phyloP scores from a whole-genome alignment of 345 rosid genomes.

The Acer negundo region DNA sequence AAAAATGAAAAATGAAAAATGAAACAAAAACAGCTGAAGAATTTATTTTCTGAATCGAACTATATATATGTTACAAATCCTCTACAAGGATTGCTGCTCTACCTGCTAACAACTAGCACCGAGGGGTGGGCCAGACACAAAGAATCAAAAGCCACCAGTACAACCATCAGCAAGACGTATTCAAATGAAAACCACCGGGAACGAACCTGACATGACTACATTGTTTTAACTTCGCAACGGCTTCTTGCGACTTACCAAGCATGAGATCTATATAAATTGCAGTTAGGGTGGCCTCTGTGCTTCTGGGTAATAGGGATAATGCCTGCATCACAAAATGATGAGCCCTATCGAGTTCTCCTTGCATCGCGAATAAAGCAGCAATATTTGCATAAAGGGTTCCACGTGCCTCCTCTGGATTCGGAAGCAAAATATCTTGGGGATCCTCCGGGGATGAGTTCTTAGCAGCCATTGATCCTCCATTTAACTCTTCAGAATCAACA shows the following conservation, averaged over 20 bases:
- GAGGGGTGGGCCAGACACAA: slow-evolving; percentile 25
- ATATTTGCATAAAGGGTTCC: slow-evolving; percentile 82
- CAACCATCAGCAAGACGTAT: slow-evolving; percentile 28
- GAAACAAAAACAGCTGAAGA: slow-evolving; percentile 12
- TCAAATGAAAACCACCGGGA: slow-evolving; percentile 38
- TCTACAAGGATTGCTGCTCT: slow-evolving; percentile 53
- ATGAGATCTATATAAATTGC: slow-evolving; percentile 75
- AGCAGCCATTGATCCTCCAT: slow-evolving; percentile 41
- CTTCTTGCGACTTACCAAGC: slow-evolving; percentile 76
- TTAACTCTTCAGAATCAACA: slow-evolving; percentile 65
- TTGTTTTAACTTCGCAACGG: slow-evolving; percentile 75
- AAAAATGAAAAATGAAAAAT: slow-evolving; percentile 27
- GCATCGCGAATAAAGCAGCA: slow-evolving; percentile 61
- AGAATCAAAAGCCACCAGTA: slow-evolving; percentile 29
- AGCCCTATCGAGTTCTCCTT: slow-evolving; percentile 79
- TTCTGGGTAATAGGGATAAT: slow-evolving; percentile 54
- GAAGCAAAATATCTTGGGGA: slow-evolving; percentile 39
- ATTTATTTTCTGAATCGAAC: slow-evolving; percentile 55
- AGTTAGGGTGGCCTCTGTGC: slow-evolving; percentile 73
- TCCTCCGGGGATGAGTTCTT: slow-evolving; percentile 38
- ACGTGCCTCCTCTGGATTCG: slow-evolving; percentile 87
- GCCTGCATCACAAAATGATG: slow-evolving; percentile 58
- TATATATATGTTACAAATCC: slow-evolving; percentile 74
- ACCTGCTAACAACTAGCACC: slow-evolving; percentile 42
- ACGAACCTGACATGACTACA: slow-evolving; percentile 71